Evolutionary conservation across 345 rosid species (phyloP).

Genomic region (Raphanus sativus): DNA sequence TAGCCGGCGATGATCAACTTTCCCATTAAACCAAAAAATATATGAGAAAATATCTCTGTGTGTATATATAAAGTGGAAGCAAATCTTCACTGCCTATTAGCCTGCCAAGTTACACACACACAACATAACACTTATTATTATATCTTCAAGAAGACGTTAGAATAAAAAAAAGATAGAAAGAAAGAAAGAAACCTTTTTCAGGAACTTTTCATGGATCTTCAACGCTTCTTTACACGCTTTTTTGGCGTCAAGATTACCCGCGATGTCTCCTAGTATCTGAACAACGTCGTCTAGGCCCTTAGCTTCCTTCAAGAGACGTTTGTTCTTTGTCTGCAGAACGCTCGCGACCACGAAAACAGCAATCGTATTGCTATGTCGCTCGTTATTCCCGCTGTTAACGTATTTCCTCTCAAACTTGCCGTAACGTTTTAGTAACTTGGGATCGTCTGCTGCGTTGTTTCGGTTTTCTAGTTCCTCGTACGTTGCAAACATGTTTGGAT

Average conservation of each 20-base stretch:
- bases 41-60: neutral
- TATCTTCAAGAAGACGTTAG: neutral
- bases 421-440: constrained; percentile 64
- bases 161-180: neutral
- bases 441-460: constrained; percentile 29
- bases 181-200: constrained; percentile 54
- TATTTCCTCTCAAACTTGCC: constrained; percentile 80
- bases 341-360: constrained; percentile 86
- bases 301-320: constrained; percentile 78
- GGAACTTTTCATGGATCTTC: constrained; percentile 78
- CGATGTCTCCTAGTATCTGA: constrained; percentile 76
- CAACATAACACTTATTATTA: neutral
- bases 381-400: constrained; percentile 50
- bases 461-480: constrained; percentile 53
- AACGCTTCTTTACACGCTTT: constrained; percentile 78
- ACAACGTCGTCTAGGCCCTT: constrained; percentile 89
- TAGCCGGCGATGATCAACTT: constrained; percentile 17
- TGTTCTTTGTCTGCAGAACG: constrained; percentile 84
- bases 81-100: constrained; percentile 30
- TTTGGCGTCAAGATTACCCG: constrained; percentile 76
- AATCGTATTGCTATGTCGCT: constrained; percentile 54
- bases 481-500: constrained; percentile 67
- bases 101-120: constrained; percentile 16
- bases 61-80: constrained; percentile 11
- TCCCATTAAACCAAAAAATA: constrained; percentile 2